Evolutionary conservation across 768 basidiomycete genomes (phyloP).

Genomic region (Auricularia cornea): DNA sequence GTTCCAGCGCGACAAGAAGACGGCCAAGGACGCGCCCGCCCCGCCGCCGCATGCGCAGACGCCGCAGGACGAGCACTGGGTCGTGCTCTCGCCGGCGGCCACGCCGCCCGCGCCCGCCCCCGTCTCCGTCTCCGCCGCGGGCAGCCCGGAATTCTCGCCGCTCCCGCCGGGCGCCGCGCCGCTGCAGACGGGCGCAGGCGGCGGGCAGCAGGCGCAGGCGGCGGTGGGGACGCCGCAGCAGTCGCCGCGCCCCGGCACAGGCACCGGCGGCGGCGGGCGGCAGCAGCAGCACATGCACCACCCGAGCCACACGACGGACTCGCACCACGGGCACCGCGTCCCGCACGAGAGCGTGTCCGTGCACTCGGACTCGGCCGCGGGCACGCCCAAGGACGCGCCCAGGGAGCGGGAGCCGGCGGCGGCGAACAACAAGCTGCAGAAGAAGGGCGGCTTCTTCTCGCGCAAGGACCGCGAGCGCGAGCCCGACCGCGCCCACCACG

Average conservation of each 20-base stretch:
- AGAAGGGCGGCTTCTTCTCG: slow-evolving; percentile 7
- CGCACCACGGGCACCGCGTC: not conserved
- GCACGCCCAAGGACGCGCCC: not conserved
- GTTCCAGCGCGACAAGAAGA: not conserved
- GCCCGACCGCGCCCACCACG: slow-evolving; percentile 9
- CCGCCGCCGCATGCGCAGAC: not conserved
- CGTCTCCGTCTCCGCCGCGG: no score
- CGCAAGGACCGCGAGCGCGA: slow-evolving; percentile 10
- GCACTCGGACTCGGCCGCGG: not conserved
- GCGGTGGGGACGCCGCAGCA: not conserved
- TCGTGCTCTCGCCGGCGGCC: not conserved
- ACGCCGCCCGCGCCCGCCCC: not conserved
- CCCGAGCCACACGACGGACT: not conserved
- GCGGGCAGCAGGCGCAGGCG: not conserved
- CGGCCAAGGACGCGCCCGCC: not conserved
- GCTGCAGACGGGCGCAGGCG: not conserved
- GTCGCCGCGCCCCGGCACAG: not conserved
- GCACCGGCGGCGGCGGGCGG: not conserved
- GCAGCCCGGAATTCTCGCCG: not conserved
- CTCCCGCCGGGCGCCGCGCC: not conserved
- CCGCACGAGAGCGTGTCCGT: not conserved
- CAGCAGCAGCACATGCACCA: not conserved
- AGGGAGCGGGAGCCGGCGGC: not conserved
- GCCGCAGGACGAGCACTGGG: not conserved
- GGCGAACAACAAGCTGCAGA: slow-evolving; percentile 6